Conservation (phyloP, 192 early-diverging fungal species). For the Podila minutissima region DNA sequence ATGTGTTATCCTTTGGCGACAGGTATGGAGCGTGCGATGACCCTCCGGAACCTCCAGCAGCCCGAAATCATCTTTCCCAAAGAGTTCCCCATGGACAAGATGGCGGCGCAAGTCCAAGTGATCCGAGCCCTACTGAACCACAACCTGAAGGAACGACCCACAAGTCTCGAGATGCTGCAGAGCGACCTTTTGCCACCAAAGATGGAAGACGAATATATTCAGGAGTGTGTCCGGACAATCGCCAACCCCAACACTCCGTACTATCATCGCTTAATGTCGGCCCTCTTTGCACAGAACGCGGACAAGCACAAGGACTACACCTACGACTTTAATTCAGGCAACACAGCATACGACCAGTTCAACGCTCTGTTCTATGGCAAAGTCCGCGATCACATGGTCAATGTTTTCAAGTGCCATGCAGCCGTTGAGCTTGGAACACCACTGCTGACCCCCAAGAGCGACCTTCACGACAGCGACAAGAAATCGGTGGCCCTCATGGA, state of each 20-base stretch:
- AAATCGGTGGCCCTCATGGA: constrained; percentile 85
- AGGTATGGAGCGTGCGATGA: constrained; percentile 80
- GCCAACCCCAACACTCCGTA: constrained; percentile 90
- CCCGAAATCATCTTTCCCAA: constrained; percentile 77
- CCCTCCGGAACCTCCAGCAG: constrained; percentile 74
- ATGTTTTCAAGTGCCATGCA: constrained; percentile 85
- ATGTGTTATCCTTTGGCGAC: constrained; percentile 80
- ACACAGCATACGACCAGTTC: constrained; percentile 63
- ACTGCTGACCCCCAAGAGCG: constrained; percentile 82
- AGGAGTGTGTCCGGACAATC: constrained; percentile 90
- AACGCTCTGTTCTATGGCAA: constrained; percentile 73
- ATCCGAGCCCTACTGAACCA: constrained; percentile 80
- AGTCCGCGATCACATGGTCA: constrained; percentile 76
- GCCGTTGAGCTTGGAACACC: constrained; percentile 87
- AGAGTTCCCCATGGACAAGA: constrained; percentile 70
- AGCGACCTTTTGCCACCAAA: constrained; percentile 84
- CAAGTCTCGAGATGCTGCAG: constrained; percentile 83
- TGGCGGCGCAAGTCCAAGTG: constrained; percentile 74
- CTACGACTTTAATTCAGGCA: constrained; percentile 80
- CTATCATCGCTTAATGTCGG: constrained; percentile 80
- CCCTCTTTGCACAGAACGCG: constrained; percentile 79
- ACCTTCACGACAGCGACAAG: constrained; percentile 73
- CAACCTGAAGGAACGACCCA: constrained; percentile 79
- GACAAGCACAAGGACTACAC: constrained; percentile 91
- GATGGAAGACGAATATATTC: constrained; percentile 90